Percentiles rank a stretch among this genome's conserved stretches.
These are phyloP conservation scores for Acorus calamus DNA, from an alignment of 106 monocot species.

Conservation along the genomic window DNA sequence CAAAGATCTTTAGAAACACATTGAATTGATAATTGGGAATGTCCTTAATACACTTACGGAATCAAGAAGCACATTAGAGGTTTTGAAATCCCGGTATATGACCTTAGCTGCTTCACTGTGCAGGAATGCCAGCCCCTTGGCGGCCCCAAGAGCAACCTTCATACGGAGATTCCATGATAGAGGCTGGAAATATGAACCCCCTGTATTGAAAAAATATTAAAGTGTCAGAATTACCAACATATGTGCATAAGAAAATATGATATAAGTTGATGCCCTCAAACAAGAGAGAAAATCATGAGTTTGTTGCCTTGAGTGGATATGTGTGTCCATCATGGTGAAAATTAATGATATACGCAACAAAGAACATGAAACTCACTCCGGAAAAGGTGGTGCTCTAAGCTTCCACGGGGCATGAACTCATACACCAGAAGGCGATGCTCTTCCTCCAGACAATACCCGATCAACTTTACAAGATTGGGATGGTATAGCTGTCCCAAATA, in stretches of 20 bases:
- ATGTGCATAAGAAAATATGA: no score
- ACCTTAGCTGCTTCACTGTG: not conserved
- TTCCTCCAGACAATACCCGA: constrained; percentile 5
- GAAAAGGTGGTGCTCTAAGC: constrained; percentile 2
- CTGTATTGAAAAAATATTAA: constrained; percentile 19
- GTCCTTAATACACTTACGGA: not conserved
- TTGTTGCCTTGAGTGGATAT: no score
- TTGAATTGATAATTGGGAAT: no score
- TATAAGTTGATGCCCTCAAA: no score
- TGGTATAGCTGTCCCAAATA: constrained; percentile 3
- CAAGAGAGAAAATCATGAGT: no score
- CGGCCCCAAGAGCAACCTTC: constrained; percentile 68
- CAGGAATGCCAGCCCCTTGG: not conserved
- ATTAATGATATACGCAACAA: no score
- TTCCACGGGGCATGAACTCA: not conserved
- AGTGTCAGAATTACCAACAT: not conserved
- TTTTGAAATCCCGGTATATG: constrained; percentile 4
- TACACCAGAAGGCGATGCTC: constrained; percentile 2
- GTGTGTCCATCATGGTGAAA: no score
- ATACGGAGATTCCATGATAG: constrained; percentile 88
- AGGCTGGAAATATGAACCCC: constrained; percentile 80
- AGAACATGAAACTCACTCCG: not conserved
- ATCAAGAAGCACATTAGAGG: constrained; percentile 2
- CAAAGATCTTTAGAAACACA: no score
- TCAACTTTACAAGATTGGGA: constrained; percentile 1